Evolutionary conservation across 768 basidiomycete species (phyloP), one percentile per base, ranked within the genome.

Genomic region (Kwoniella sp.): DNA sequence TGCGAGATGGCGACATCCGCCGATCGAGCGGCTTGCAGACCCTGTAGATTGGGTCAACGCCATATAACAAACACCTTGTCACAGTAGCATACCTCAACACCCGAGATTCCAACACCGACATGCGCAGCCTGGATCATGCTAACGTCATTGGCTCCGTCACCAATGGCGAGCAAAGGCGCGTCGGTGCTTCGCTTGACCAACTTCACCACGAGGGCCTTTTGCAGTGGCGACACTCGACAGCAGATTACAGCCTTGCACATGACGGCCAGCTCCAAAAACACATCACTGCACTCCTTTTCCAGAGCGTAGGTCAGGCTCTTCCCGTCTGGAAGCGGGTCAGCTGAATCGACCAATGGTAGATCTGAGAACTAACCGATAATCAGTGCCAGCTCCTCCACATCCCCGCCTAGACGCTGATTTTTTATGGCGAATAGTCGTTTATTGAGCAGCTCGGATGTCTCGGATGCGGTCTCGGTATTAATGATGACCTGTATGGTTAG

Each of bases 91-190:
- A 88, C 89, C 80, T 99, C 93, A 20, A 96, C 88, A 46, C 93
- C 93, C 38, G 92, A 96, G 41, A 98, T 98, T 64, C 93, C 93
- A 48, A 98, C 86, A 26, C 93, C 93, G 39, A 98, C 88, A 69
- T 98, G 93, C 0, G 93, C 93, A 29, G 93, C 93, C 71, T 98
- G 93, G 54, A 98, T 98, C 93, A 98, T 98, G 70, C 89, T 89
- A 62, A 98, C 93, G 73, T 98, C 93, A 73, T 96, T 98, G 1
- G 93, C 93, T 43, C 93, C 93, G 60, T 98, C 93, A 19, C 93
- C 93, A 44, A 98, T 96, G 3, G 93, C 93, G 8, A 98, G 81
- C n/a, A 95, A 78, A 47, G 95, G 89, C 6, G 90, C 81, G 51
- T 89, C 89, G 63, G 85, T 84, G 72, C 93, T 92, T 75, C 92